Evolutionary conservation across 371 early-diverging fungal species (phyloP).

Genomic region (Capillidium heterosporum): DNA sequence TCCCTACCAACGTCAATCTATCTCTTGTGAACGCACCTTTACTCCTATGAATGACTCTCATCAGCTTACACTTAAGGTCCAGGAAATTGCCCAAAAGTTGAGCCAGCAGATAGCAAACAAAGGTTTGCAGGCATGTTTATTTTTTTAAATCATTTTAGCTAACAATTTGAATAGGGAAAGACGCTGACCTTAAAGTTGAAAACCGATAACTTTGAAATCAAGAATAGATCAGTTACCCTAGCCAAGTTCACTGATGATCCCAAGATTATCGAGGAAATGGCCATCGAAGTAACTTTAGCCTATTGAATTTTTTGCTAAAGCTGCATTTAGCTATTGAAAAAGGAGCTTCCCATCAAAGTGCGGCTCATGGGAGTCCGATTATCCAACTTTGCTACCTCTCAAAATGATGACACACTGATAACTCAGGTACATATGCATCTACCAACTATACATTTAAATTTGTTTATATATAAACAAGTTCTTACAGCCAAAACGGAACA

Average conservation of each 20-base stretch:
- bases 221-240: background rate
- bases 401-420: too few species aligned
- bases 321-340: background rate
- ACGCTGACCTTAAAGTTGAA: slow-evolving; percentile 1
- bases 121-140: background rate
- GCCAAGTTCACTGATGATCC: background rate
- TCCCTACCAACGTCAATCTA: background rate
- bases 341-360: background rate
- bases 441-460: too few species aligned
- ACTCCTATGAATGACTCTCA: background rate
- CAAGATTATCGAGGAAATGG: background rate
- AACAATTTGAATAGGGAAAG: background rate
- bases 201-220: background rate
- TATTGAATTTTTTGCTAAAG: background rate
- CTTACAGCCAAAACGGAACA: too few species aligned
- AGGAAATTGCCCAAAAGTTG: background rate
- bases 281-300: background rate
- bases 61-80: background rate
- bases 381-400: background rate
- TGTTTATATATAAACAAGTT: too few species aligned
- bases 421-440: too few species aligned
- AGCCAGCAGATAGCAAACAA: background rate
- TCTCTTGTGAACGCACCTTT: background rate
- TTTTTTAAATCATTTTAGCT: background rate
- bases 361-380: slow-evolving; percentile 3